These are phyloP conservation scores for Candolleomyces efflorescens DNA, from an alignment of 768 basidiomycete genomes.

Conservation along the genomic window DNA sequence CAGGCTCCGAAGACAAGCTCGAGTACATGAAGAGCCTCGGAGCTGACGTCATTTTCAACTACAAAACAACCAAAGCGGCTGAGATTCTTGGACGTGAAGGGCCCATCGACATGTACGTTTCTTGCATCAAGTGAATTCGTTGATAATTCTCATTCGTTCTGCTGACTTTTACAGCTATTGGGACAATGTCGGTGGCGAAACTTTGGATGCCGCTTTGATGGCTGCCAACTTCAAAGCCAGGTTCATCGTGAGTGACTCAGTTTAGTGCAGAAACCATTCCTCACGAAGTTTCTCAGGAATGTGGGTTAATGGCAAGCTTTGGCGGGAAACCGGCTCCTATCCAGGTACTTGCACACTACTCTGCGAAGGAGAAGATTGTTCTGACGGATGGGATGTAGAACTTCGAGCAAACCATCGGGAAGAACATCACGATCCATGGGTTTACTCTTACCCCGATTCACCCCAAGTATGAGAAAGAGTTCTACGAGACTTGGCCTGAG, in stretches of 20 bases:
- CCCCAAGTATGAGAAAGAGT: conserved; percentile 28
- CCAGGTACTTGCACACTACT: too few relatives aligned
- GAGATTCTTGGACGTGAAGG: conserved; percentile 48
- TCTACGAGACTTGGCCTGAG: conserved; percentile 33
- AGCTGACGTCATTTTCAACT: conserved; percentile 61
- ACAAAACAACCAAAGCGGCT: conserved; percentile 45
- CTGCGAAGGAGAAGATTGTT: too few relatives aligned
- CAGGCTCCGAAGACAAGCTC: conserved; percentile 61
- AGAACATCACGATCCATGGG: conserved; percentile 40
- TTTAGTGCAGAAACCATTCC: too few relatives aligned
- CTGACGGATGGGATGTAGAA: too few relatives aligned
- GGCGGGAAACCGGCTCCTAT: too few relatives aligned
- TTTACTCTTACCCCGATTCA: conserved; percentile 31
- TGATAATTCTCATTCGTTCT: too few relatives aligned
- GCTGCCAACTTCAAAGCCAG: conserved; percentile 22
- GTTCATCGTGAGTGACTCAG: too few relatives aligned
- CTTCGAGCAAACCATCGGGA: conserved; percentile 31
- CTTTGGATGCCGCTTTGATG: conserved; percentile 27
- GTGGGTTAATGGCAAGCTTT: too few relatives aligned
- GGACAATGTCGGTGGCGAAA: conserved; percentile 49
- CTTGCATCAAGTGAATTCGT: too few relatives aligned
- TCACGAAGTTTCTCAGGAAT: too few relatives aligned
- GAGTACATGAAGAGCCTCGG: conserved; percentile 46
- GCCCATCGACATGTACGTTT: conserved; percentile 45
- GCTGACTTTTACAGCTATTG: too few relatives aligned